These are phyloP conservation scores for Mycena alexandri DNA, from an alignment of 768 basidiomycete species.

Conservation along the genomic window DNA sequence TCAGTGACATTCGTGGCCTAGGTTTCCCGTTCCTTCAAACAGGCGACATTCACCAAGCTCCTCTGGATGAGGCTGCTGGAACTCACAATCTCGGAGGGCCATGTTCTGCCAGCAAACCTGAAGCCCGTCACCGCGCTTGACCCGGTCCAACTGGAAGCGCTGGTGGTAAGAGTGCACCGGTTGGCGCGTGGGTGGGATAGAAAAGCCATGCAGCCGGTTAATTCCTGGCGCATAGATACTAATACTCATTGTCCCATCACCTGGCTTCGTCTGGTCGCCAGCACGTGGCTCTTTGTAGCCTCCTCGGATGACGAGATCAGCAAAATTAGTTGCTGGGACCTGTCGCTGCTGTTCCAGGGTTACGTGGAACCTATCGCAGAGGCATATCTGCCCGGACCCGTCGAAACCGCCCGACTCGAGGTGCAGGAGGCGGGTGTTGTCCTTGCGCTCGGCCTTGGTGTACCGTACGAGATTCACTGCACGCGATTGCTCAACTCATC, in stretches of 20 bases:
- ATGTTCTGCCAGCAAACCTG: background rate
- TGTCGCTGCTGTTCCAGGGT: constrained; percentile 11
- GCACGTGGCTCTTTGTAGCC: constrained; percentile 19
- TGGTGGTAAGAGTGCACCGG: background rate
- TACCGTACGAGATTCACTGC: too few species aligned
- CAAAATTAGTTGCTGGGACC: constrained; percentile 32
- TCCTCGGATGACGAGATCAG: constrained; percentile 28
- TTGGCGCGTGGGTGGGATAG: background rate
- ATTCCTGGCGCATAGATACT: background rate
- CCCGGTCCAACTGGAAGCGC: background rate
- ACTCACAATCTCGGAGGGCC: background rate
- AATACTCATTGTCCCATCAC: constrained; percentile 27
- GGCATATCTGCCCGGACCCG: constrained; percentile 22
- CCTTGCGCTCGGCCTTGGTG: constrained; percentile 8
- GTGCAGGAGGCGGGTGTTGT: background rate
- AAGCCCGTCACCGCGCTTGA: background rate
- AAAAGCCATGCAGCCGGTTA: background rate
- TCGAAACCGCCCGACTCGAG: constrained; percentile 26
- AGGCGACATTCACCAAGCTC: background rate
- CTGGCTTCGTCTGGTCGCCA: constrained; percentile 29
- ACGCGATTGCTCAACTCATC: too few species aligned
- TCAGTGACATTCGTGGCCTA: too few species aligned
- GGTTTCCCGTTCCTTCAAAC: too few species aligned
- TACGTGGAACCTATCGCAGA: constrained; percentile 16
- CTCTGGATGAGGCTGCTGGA: constrained; percentile 3